Base-by-base conservation (phyloP, 129 eudicot species). In the Pulicaria dysenterica region DNA sequence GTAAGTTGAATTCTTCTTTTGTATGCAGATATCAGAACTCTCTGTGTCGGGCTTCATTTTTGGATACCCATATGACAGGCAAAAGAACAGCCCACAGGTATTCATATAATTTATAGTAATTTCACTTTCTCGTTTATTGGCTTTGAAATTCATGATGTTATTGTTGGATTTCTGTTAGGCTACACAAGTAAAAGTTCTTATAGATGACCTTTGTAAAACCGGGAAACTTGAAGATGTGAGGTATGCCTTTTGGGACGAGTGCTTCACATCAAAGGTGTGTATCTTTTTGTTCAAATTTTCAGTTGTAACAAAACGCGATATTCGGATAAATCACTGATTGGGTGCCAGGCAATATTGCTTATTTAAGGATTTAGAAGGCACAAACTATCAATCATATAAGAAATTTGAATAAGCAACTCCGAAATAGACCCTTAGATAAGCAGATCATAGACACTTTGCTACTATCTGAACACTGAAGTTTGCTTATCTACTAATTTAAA, bases 191-290 rank as follows among this genome's bases (percentile, higher is more conserved):
- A 86, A 82, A 75, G 69, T 81, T 51, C 88, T 94, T n/a, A 40
- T 94, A 45, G 96, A 94, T 58, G 94, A 81, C 44, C 97, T 94
- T 41, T 74, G 77, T 66, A 75, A 83, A 56, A 82, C 93, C 6
- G 89, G 89, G 67, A 85, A 86, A 67, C 85, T 90, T 75, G 80
- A 84, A 41, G 94, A 80, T 76, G 65, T 88, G 24, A 81, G 15
- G 34, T 94, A 94, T 70, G 88, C 99, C 14, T 94, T 85, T 66
- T 88, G 96, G 96, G 76, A 94, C 11, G 99, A 94, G 85, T 84
- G 91, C 86, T 88, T 78, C 84, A 88, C 99, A 2, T 78, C 99
- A 44, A 94, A 88, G 96, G 99, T 94, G 58, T 34, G 88, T 44
- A 40, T 67, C 60, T 65, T 63, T 75, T 56, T 64, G 58, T 64